Evolutionary conservation across 768 basidiomycete species (phyloP).

Genomic region (Termitomyces sp.): DNA sequence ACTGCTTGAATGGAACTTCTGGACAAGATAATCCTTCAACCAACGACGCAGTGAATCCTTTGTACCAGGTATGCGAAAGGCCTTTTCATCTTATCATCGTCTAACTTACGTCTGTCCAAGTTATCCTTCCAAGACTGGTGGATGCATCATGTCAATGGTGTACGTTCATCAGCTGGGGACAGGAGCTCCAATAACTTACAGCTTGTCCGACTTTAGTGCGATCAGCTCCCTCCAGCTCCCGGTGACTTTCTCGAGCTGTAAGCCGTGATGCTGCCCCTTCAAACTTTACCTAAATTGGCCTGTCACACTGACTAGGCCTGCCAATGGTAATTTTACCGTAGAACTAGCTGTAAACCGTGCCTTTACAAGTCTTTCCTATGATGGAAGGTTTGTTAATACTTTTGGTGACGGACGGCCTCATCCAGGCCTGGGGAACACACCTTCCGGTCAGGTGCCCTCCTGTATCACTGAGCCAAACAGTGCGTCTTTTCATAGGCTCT

Average conservation of each 20-base stretch:
- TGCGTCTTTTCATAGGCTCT: slow-evolving; percentile 19
- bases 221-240: slow-evolving; percentile 35
- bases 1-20: slow-evolving; percentile 34
- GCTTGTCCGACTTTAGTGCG: slow-evolving; percentile 26
- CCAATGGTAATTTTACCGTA: slow-evolving; percentile 40
- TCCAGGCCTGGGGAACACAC: slow-evolving; percentile 22
- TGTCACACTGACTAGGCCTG: slow-evolving; percentile 27
- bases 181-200: not conserved
- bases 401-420: slow-evolving; percentile 43
- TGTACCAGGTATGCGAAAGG: slow-evolving; percentile 33
- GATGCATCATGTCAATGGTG: slow-evolving; percentile 31
- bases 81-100: not conserved
- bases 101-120: slow-evolving; percentile 1
- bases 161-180: slow-evolving; percentile 15
- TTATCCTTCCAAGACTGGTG: slow-evolving; percentile 19
- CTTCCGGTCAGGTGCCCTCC: slow-evolving; percentile 27
- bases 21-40: slow-evolving; percentile 31
- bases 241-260: slow-evolving; percentile 41
- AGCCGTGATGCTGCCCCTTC: slow-evolving; percentile 4
- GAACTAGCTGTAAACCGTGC: slow-evolving; percentile 49
- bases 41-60: slow-evolving; percentile 34
- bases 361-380: slow-evolving; percentile 37
- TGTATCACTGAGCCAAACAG: slow-evolving; percentile 48
- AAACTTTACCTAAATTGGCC: not conserved
- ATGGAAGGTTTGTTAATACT: slow-evolving; percentile 27